Percentiles rank a stretch among this genome's conserved stretches.
Evolutionary conservation across 2,329 filamentous ascomycete species (phyloP).

Genomic region (Colletotrichum coccodes): DNA sequence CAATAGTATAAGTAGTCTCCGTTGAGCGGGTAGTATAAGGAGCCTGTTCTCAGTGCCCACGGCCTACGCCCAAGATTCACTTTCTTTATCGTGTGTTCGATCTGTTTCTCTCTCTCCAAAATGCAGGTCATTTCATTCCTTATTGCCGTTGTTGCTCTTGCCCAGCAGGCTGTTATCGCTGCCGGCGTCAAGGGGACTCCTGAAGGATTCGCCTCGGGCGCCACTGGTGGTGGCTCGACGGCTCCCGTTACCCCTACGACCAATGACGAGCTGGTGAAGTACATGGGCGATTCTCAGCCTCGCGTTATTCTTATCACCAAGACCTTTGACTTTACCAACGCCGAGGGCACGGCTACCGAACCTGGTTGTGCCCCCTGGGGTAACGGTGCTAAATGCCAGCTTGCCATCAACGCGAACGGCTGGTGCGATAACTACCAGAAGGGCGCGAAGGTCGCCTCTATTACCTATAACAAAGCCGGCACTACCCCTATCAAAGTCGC

Average conservation of each 20-base stretch:
- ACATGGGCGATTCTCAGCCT: slow-evolving; percentile 41
- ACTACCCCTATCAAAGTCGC: slow-evolving; percentile 36
- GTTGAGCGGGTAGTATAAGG: too few species aligned
- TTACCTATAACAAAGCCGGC: slow-evolving; percentile 41
- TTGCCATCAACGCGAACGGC: too few species aligned
- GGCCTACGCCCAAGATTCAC: too few species aligned
- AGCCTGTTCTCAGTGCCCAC: too few species aligned
- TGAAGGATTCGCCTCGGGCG: slow-evolving; percentile 47
- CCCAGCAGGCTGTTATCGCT: too few species aligned
- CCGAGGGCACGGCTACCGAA: slow-evolving; percentile 37
- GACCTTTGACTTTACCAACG: slow-evolving; percentile 40
- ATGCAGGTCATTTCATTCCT: too few species aligned
- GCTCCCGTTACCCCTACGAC: slow-evolving; percentile 49
- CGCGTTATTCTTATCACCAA: slow-evolving; percentile 49
- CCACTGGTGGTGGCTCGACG: slow-evolving; percentile 62
- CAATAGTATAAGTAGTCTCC: too few species aligned
- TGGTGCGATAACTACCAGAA: too few species aligned
- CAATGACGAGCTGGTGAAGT: slow-evolving; percentile 43
- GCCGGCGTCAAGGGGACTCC: slow-evolving; percentile 40
- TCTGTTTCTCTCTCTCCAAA: too few species aligned
- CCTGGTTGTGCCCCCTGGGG: slow-evolving; percentile 40
- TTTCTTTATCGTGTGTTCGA: too few species aligned
- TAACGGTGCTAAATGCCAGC: slow-evolving; percentile 40
- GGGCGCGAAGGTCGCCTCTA: slow-evolving; percentile 36
- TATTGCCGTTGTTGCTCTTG: too few species aligned